A percentile compares a stretch with the other conserved stretches of the same genome.
phyloP scores from a whole-genome alignment of 768 basidiomycete genomes.

The Termitomyces sp. region DNA sequence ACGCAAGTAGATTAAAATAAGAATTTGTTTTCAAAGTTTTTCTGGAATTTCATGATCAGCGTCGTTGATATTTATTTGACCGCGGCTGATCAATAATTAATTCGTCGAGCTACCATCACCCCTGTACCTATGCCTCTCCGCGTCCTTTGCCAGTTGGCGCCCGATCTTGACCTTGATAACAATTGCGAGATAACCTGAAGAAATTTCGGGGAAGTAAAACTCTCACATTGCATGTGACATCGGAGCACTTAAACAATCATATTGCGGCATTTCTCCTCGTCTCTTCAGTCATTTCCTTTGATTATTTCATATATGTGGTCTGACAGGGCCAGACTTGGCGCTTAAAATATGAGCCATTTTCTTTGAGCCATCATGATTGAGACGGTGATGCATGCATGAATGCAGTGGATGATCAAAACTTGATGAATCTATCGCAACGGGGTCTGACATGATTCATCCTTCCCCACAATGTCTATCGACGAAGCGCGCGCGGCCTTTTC shows the following conservation, averaged over 20 bases:
- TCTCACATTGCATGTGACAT: not conserved
- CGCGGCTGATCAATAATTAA: too few relatives aligned
- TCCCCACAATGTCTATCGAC: constrained; percentile 1
- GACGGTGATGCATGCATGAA: not conserved
- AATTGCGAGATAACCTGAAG: not conserved
- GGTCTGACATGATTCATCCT: not conserved
- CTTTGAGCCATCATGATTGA: constrained; percentile 9
- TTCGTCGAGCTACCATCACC: too few relatives aligned
- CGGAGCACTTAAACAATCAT: not conserved
- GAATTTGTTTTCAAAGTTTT: too few relatives aligned
- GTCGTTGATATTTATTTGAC: not conserved
- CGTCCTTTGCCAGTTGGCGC: not conserved
- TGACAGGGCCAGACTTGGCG: not conserved
- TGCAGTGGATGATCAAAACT: not conserved
- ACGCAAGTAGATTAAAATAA: not conserved
- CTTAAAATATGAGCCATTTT: not conserved
- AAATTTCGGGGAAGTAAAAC: not conserved
- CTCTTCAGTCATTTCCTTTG: not conserved
- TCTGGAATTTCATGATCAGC: too few relatives aligned
- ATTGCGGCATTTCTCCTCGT: not conserved
- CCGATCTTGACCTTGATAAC: too few relatives aligned
- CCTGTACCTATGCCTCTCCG: not conserved
- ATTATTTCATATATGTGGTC: not conserved
- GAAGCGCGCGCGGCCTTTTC: constrained; percentile 6
- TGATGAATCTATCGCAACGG: not conserved